Percentiles rank a stretch among this genome's conserved stretches.
Conservation (phyloP, 169 alveolate genomes). For the Theileria orientalis region DNA sequence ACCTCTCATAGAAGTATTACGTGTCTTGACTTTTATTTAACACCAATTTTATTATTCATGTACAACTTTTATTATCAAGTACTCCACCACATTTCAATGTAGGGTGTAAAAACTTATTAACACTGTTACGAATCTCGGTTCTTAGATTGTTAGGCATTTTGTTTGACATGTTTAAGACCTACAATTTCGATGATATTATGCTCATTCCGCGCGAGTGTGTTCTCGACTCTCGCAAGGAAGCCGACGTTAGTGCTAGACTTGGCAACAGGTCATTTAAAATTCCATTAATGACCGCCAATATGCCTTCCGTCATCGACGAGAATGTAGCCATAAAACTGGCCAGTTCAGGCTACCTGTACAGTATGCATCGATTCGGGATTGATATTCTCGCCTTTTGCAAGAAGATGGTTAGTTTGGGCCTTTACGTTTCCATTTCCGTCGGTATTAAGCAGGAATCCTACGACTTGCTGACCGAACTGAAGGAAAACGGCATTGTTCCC, state of each 20-base stretch:
- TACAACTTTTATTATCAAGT: too few relatives aligned
- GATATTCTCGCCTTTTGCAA: conserved; percentile 46
- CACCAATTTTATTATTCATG: too few relatives aligned
- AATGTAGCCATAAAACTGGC: conserved; percentile 56
- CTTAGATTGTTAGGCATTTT: too few relatives aligned
- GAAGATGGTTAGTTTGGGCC: conserved; percentile 29
- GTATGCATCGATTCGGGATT: conserved; percentile 54
- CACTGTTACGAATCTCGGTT: too few relatives aligned
- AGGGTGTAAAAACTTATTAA: too few relatives aligned
- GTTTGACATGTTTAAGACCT: conserved; percentile 24
- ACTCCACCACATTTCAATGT: too few relatives aligned
- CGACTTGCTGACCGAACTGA: conserved; percentile 43
- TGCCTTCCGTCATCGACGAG: conserved; percentile 61
- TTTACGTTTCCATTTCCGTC: conserved; percentile 49
- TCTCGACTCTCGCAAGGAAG: conserved; percentile 33
- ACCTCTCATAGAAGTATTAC: too few relatives aligned
- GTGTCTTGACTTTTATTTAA: too few relatives aligned
- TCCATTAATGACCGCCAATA: conserved; percentile 63
- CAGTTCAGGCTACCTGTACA: conserved; percentile 45
- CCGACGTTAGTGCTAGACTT: conserved; percentile 49
- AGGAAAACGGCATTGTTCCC: conserved; percentile 29
- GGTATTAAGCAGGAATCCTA: conserved; percentile 39
- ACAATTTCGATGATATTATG: conserved; percentile 51
- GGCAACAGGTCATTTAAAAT: conserved; percentile 49
- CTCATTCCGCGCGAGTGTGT: conserved; percentile 51